These are phyloP conservation scores for Phytophthora fragariae DNA, from an alignment of 352 stramenopile species.

Conservation along the genomic window DNA sequence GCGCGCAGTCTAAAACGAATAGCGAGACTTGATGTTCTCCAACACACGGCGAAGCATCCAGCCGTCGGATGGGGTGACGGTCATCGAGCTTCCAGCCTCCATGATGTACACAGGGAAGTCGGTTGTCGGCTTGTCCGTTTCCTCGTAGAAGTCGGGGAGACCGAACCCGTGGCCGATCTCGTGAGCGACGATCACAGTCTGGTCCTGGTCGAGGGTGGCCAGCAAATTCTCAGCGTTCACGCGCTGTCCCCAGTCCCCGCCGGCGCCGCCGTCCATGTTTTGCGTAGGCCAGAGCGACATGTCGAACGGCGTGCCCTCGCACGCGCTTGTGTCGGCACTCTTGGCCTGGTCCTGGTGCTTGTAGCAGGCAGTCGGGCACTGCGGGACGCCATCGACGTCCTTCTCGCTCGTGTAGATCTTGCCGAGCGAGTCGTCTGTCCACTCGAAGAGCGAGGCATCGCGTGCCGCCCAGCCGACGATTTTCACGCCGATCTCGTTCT, in stretches of 20 bases:
- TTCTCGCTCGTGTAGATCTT: constrained; percentile 37
- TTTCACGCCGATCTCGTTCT: constrained; percentile 23
- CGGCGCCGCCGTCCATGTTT: background rate
- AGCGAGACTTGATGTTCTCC: constrained; percentile 19
- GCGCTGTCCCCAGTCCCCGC: background rate
- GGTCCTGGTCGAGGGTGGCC: background rate
- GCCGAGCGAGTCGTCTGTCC: constrained; percentile 38
- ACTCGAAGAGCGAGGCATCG: constrained; percentile 24
- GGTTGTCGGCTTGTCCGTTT: background rate
- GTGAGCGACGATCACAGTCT: background rate
- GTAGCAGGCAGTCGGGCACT: constrained; percentile 17
- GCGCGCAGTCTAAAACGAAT: background rate
- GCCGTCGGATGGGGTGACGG: constrained; percentile 11
- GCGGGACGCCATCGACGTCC: constrained; percentile 29
- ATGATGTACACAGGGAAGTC: constrained; percentile 19
- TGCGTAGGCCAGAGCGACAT: constrained; percentile 32
- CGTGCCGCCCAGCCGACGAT: constrained; percentile 12
- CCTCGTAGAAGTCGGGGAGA: background rate
- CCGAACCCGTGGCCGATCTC: background rate
- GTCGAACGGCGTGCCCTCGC: constrained; percentile 32
- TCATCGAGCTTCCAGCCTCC: constrained; percentile 13
- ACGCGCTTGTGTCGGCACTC: constrained; percentile 38
- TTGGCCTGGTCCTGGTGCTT: background rate
- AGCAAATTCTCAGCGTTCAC: background rate
- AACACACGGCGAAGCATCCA: constrained; percentile 32